Conservation (phyloP, 495 filamentous ascomycete species). For the Daldinia vernicosa region DNA sequence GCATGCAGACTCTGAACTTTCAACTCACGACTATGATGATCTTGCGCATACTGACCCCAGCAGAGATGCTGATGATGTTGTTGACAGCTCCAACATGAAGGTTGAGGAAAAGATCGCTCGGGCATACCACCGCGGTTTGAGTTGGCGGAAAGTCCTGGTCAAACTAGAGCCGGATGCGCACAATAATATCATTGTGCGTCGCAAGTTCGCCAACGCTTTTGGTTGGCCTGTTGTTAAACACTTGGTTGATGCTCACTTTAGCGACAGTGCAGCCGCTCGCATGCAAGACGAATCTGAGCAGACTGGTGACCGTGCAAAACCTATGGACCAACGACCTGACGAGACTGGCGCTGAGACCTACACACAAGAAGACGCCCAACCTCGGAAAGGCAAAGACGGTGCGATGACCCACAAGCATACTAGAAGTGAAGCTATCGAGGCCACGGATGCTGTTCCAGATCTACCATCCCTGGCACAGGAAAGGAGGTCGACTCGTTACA, state of each 20-base stretch:
- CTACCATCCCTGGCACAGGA: slow-evolving; percentile 33
- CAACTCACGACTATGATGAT: slow-evolving; percentile 53
- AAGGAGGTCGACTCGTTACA: slow-evolving; percentile 36
- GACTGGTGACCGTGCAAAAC: slow-evolving; percentile 54
- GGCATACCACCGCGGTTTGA: slow-evolving; percentile 87
- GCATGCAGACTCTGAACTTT: slow-evolving; percentile 45
- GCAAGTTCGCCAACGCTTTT: slow-evolving; percentile 96
- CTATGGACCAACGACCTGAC: slow-evolving; percentile 46
- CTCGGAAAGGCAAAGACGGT: slow-evolving; percentile 1
- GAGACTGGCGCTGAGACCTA: slow-evolving; percentile 53
- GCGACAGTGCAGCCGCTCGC: slow-evolving; percentile 66
- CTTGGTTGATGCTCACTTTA: slow-evolving; percentile 91
- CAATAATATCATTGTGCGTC: slow-evolving; percentile 96
- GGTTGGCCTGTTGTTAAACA: slow-evolving; percentile 98
- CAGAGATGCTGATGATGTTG: slow-evolving; percentile 53
- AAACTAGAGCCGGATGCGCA: slow-evolving; percentile 96
- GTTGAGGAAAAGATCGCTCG: slow-evolving; percentile 98
- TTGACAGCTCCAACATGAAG: slow-evolving; percentile 72
- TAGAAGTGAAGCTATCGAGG: slow-evolving; percentile 52
- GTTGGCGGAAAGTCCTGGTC: slow-evolving; percentile 96
- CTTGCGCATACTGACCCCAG: slow-evolving; percentile 47
- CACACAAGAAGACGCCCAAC: slow-evolving; percentile 26
- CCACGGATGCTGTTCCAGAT: slow-evolving; percentile 52
- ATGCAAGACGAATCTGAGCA: slow-evolving; percentile 65
- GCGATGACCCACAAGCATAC: slow-evolving; percentile 41